phyloP scores from a whole-genome alignment of 1,284 basidiomycete genomes.

The Ganoderma meredithae region DNA sequence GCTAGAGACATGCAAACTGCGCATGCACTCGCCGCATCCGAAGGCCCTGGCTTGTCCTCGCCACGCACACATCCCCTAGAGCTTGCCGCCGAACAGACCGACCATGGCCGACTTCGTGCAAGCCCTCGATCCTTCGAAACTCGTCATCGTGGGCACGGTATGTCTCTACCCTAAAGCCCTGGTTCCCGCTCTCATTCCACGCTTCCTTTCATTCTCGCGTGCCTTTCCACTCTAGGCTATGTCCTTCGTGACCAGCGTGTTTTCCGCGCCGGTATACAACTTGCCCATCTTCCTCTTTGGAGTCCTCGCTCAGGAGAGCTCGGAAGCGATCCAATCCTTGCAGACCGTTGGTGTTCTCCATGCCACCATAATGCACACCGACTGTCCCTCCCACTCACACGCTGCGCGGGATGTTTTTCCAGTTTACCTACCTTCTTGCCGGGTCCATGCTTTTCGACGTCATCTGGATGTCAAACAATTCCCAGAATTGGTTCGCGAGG shows the following conservation, averaged over 20 bases:
- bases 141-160: conserved; percentile 71
- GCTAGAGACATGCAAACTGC: not conserved
- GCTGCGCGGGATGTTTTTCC: conserved; percentile 2
- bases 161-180: conserved; percentile 31
- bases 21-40: not conserved
- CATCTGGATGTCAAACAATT: conserved; percentile 68
- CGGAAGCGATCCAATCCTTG: conserved; percentile 68
- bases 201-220: not conserved
- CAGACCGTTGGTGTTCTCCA: conserved; percentile 55
- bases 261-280: conserved; percentile 71
- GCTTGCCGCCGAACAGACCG: not conserved
- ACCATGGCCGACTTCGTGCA: conserved; percentile 74
- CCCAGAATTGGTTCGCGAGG: conserved; percentile 62
- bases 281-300: conserved; percentile 80
- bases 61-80: not conserved
- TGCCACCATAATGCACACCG: not conserved
- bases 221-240: conserved; percentile 47
- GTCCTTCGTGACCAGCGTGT: conserved; percentile 67
- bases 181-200: not conserved
- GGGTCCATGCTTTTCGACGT: conserved; percentile 72
- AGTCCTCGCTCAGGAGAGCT: conserved; percentile 69
- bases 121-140: conserved; percentile 71
- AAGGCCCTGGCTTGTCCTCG: not conserved
- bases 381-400: not conserved
- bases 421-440: conserved; percentile 74